Evolutionary conservation across 805 yeast genomes (phyloP).

Genomic region (Ogataea chonburiensis): DNA sequence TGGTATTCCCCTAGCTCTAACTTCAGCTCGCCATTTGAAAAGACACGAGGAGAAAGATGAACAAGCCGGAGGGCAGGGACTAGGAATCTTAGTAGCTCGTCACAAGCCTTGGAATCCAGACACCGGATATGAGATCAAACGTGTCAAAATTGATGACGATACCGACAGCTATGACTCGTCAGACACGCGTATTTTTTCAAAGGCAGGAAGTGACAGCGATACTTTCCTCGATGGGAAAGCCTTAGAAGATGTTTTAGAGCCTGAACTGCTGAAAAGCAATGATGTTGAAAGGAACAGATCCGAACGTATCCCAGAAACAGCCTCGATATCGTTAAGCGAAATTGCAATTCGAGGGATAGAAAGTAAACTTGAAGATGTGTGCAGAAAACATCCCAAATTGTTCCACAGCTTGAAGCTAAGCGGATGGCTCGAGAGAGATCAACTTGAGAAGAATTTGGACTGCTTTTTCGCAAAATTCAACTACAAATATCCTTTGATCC

Average conservation of each 20-base stretch:
- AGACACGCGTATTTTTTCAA: conserved; percentile 10
- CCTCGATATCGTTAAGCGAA: too few relatives aligned
- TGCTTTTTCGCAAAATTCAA: conserved; percentile 15
- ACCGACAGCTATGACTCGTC: conserved; percentile 1
- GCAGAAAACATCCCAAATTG: neutral
- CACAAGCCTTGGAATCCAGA: conserved; percentile 11
- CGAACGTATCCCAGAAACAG: too few relatives aligned
- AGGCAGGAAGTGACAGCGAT: conserved; percentile 5
- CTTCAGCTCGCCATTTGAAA: conserved; percentile 16
- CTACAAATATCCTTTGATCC: conserved; percentile 17
- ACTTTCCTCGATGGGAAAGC: neutral
- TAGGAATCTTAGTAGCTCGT: conserved; percentile 9
- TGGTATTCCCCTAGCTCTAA: conserved; percentile 1
- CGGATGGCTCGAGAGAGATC: neutral
- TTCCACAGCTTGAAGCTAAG: too few relatives aligned
- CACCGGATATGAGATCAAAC: conserved; percentile 5
- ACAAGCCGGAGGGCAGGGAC: conserved; percentile 19
- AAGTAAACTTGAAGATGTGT: conserved; percentile 1
- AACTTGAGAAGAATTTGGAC: conserved; percentile 2
- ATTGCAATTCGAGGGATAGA: too few relatives aligned
- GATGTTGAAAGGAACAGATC: too few relatives aligned
- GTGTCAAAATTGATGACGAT: neutral
- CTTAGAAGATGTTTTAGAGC: conserved; percentile 4
- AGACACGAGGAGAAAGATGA: conserved; percentile 19
- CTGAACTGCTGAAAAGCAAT: conserved; percentile 4